These are phyloP conservation scores for Paraglomus brasilianum DNA, from an alignment of 192 early-diverging fungal species.

Conservation along the genomic window DNA sequence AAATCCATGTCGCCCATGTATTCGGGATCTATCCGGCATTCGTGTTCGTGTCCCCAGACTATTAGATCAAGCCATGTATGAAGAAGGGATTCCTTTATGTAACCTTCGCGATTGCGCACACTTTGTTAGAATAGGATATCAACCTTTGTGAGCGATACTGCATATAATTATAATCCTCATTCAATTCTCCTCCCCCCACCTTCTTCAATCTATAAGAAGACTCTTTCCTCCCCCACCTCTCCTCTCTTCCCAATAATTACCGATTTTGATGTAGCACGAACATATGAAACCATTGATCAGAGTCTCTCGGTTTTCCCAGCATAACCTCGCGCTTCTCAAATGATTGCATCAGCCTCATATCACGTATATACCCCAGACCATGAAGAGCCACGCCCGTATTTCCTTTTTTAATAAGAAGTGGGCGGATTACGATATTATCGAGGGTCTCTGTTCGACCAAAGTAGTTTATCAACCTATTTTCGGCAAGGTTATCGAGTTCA, in stretches of 20 bases:
- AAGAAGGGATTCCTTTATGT: conserved; percentile 87
- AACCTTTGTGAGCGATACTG: too few species aligned
- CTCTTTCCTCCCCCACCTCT: background rate
- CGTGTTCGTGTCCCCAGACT: conserved; percentile 98
- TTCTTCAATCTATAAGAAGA: background rate
- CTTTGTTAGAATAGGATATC: too few species aligned
- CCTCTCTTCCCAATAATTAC: conserved; percentile 33
- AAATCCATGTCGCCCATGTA: conserved; percentile 64
- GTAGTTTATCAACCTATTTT: conserved; percentile 86
- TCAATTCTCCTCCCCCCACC: too few species aligned
- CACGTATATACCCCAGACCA: conserved; percentile 90
- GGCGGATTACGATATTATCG: conserved; percentile 76
- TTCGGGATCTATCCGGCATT: conserved; percentile 81
- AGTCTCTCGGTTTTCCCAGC: conserved; percentile 68
- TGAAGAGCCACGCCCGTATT: conserved; percentile 74
- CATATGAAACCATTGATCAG: conserved; percentile 86
- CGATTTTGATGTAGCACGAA: conserved; percentile 93
- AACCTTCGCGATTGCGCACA: conserved; percentile 60
- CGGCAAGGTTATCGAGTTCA: conserved; percentile 78
- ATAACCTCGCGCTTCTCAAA: conserved; percentile 71
- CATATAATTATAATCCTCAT: too few species aligned
- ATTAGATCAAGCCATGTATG: conserved; percentile 80
- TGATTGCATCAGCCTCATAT: conserved; percentile 81
- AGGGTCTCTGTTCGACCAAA: conserved; percentile 76
- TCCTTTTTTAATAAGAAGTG: conserved; percentile 82